These are phyloP conservation scores for Schizochytrium sp. DNA, from an alignment of 108 stramenopile genomes.

Conservation along the genomic window DNA sequence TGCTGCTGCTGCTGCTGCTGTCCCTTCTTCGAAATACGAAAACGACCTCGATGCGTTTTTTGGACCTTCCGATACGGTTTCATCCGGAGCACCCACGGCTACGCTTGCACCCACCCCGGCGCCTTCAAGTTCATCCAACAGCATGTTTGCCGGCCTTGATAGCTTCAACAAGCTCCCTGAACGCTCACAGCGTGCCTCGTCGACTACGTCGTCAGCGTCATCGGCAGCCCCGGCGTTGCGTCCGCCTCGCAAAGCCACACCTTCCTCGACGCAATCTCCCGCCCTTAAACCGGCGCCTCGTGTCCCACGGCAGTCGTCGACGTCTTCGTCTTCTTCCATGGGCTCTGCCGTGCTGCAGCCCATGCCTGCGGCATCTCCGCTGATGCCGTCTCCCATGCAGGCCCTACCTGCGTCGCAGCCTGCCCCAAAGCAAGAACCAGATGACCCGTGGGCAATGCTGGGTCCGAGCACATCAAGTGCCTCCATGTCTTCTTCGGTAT, in stretches of 20 bases:
- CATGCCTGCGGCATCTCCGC: no score
- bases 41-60: not conserved
- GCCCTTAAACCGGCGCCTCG: not conserved
- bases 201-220: not conserved
- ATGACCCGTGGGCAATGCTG: not conserved
- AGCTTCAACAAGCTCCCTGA: slow-evolving; percentile 1
- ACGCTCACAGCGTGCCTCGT: not conserved
- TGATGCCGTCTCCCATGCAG: no score
- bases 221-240: not conserved
- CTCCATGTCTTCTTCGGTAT: not conserved
- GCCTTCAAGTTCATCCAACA: not conserved
- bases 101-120: not conserved
- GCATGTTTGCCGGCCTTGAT: slow-evolving; percentile 1
- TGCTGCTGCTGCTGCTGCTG: not conserved
- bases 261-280: not conserved
- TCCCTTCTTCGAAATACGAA: not conserved
- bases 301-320: no score
- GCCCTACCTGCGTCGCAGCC: not conserved
- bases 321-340: no score
- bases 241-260: not conserved
- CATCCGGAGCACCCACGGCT: not conserved
- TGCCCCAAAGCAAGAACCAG: not conserved
- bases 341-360: no score
- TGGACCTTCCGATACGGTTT: not conserved
- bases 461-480: not conserved